Evolutionary conservation across 2,329 filamentous ascomycete species (phyloP), one percentile per base, ranked within the genome.

Genomic region (Trichoderma arundinaceum): DNA sequence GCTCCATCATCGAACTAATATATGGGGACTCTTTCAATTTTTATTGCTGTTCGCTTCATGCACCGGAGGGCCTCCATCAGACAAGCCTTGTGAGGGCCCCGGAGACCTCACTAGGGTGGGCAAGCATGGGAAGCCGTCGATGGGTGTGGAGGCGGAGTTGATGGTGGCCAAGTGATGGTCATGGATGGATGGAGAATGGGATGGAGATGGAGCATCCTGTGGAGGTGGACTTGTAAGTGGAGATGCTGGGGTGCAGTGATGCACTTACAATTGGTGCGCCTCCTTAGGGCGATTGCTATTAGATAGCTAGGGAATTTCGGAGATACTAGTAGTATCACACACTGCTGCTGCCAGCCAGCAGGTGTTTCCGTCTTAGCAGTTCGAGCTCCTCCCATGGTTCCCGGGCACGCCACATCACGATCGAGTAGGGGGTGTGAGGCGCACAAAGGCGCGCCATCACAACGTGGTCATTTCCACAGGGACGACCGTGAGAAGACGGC

Each of bases 171-270:
- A 63, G 51, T 61, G 57, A 53, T 62, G 64, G 64, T 51, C 64
- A 49, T 66, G 64, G 46, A 53, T 52, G 57, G 57, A 41, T 60
- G 57, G 57, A 60, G 57, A 60, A 60, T 46, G 39, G 48, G 48
- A 53, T 54, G 64, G 64, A 41, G 48, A 59, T 53, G 48, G 64
- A 53, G 39, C 41, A 53, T 17, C 54, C 54, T 66, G 64, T 62
- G 64, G 64, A 66, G 64, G 64, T 62, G 57, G 57, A 66, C 48
- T 48, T 51, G 64, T 10, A 49, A 53, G 64, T 66, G 64, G 64
- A 62, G 64, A 62, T 54, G 51, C 64, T 66, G 57, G 64, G 57
- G 64, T 61, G 57, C 64, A 65, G 57, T 61, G 43, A 62, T 66
- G 64, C 64, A 56, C 35, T 43, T 54, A 46, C 57, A 56, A 66